Conservation (phyloP, 208 protist genomes). For the Acanthamoeba lenticulata region DNA sequence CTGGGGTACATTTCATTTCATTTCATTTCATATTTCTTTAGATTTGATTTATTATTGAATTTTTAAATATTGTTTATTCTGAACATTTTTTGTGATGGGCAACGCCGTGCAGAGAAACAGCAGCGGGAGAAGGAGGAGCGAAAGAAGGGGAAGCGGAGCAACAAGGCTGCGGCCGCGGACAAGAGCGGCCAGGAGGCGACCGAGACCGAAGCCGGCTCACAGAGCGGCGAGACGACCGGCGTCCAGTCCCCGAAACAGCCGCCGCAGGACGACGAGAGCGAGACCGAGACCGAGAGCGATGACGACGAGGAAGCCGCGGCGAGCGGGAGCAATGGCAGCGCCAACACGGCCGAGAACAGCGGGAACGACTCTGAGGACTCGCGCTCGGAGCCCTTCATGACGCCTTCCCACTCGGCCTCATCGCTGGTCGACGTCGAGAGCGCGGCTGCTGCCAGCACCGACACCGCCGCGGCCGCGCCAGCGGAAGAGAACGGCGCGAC, state of each 20-base stretch:
- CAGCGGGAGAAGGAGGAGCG: slow-evolving; percentile 22
- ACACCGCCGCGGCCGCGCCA: neutral
- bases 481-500: neutral
- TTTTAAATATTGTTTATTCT: no score
- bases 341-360: neutral
- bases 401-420: neutral
- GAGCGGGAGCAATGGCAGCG: neutral
- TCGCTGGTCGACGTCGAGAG: slow-evolving; percentile 48
- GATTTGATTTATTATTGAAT: neutral
- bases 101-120: neutral
- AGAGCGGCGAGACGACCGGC: neutral
- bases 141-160: neutral
- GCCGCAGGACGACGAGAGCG: neutral
- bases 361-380: slow-evolving; percentile 44
- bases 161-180: neutral
- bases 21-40: neutral
- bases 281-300: neutral
- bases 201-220: neutral
- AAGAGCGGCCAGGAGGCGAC: neutral
- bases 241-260: neutral
- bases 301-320: neutral
- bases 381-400: slow-evolving; percentile 53
- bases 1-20: neutral
- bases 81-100: neutral
- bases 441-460: neutral